Evolutionary conservation across 2,329 filamentous ascomycete genomes (phyloP).

Genomic region (Thelonectria rubi): DNA sequence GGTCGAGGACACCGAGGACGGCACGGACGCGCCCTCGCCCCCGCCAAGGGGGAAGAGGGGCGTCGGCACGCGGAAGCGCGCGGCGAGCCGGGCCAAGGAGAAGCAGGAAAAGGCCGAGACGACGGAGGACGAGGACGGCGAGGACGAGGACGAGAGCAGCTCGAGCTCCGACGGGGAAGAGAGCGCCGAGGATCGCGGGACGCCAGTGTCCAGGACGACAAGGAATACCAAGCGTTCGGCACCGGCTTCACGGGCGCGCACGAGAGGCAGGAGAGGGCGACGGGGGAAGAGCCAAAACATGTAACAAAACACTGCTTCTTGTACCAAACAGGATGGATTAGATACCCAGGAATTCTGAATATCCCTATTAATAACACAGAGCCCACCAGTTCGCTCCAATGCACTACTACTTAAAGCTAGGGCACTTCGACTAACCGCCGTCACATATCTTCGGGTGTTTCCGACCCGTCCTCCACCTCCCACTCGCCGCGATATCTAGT

Average conservation of each 20-base stretch:
- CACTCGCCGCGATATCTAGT: constrained; percentile 53
- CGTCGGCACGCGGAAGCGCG: constrained; percentile 56
- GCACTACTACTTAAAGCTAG: neutral
- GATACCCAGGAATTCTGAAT: constrained; percentile 18
- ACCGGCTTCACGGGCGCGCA: constrained; percentile 38
- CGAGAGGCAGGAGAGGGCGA: constrained; percentile 45
- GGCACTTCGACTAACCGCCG: neutral
- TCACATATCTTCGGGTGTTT: neutral
- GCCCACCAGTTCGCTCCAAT: neutral
- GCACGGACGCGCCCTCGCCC: constrained; percentile 52
- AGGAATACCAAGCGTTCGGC: constrained; percentile 46
- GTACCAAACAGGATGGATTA: neutral
- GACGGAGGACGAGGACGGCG: constrained; percentile 49
- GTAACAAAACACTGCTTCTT: neutral
- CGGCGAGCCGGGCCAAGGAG: constrained; percentile 53
- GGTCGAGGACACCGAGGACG: constrained; percentile 59
- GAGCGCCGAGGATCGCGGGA: constrained; percentile 49
- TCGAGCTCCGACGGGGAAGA: constrained; percentile 47
- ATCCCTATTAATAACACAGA: neutral
- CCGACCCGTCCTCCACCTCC: constrained; percentile 45
- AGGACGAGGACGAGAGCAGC: constrained; percentile 48
- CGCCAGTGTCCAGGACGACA: constrained; percentile 50
- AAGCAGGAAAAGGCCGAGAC: constrained; percentile 42
- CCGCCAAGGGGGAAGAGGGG: constrained; percentile 52
- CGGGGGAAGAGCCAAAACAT: constrained; percentile 24